Evolutionary conservation across 306 rosid genomes (phyloP), one percentile per base, ranked within the genome.

Genomic region (Quercus cerris): DNA sequence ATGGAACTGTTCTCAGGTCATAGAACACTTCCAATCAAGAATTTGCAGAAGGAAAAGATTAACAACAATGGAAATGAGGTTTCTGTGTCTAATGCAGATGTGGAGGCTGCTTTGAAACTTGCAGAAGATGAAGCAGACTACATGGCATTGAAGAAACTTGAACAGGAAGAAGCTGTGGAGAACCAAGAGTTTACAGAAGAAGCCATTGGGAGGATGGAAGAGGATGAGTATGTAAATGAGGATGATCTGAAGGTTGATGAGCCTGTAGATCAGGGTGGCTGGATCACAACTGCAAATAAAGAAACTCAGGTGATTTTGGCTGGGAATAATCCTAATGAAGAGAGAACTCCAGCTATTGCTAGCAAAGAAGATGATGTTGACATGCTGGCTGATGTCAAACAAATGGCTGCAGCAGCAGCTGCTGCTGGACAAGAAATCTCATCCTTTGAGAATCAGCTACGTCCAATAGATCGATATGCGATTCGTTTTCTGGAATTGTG

Each of bases 111-210:
- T 77, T 84, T 95, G 52, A 93, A 93, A 84, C 75, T 75, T 71
- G 99, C 88, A 20, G 99, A 95, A 91, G 99, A 95, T 87, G 99
- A 95, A 88, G 99, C 96, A 41, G 99, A 95, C 84, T 93, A 90
- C 85, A 93, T 91, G 98, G 99, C 99, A 54, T 83, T 93, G 80
- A 93, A 93, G 93, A 93, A 82, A 89, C 96, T 90, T 81, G 99
- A 95, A 84, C 89, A 85, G 84, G 99, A 95, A 86, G 99, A 95
- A 85, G 98, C 97, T 35, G 99, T 91, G 82, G 99, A 95, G 74
- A 95, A 95, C 59, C 98, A 95, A 86, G 99, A 95, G 86, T 93
- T 95, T 70, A 90, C 99, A 11, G 99, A 95, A 87, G 99, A 95
- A 84, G 94, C 91, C 71, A 88, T 87, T 70, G 97, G 92, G 84